Percentiles rank a stretch among this genome's conserved stretches.
These are phyloP conservation scores for Hyaloperonospora arabidopsidis DNA, from an alignment of 352 stramenopile species.

Conservation along the genomic window DNA sequence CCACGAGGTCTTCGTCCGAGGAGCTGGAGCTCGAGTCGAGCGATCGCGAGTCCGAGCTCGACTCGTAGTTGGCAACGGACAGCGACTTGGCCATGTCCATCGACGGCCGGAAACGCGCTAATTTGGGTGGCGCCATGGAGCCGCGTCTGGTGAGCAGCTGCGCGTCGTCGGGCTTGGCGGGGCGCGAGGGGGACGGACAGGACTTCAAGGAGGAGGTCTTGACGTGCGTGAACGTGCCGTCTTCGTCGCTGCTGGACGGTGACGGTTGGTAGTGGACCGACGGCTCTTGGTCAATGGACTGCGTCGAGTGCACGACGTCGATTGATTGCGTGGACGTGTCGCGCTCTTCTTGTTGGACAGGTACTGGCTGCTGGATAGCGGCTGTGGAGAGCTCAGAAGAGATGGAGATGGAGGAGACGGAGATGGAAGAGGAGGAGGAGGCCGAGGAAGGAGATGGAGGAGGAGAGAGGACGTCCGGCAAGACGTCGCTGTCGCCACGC, in stretches of 20 bases:
- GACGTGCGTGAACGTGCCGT: slow-evolving; percentile 3
- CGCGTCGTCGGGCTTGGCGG: slow-evolving; percentile 14
- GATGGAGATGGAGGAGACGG: slow-evolving; percentile 1
- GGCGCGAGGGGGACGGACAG: slow-evolving; percentile 18
- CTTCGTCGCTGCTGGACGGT: slow-evolving; percentile 13
- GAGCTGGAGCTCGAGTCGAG: slow-evolving; percentile 38
- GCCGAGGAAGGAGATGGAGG: background rate
- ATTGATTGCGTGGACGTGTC: slow-evolving; percentile 6
- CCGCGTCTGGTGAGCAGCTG: slow-evolving; percentile 19
- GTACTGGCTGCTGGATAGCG: background rate
- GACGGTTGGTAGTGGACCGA: slow-evolving; percentile 10
- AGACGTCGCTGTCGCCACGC: slow-evolving; percentile 21
- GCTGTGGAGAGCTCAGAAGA: background rate
- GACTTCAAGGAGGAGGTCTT: slow-evolving; percentile 7
- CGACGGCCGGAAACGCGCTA: slow-evolving; percentile 32
- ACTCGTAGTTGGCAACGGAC: slow-evolving; percentile 20
- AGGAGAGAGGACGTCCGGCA: background rate
- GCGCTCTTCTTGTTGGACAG: slow-evolving; percentile 11
- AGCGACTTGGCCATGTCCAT: slow-evolving; percentile 27
- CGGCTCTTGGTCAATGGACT: slow-evolving; percentile 16
- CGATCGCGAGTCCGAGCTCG: slow-evolving; percentile 35
- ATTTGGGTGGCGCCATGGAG: slow-evolving; percentile 29
- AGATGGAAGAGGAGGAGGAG: background rate
- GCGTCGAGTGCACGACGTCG: slow-evolving; percentile 18
- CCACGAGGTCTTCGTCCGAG: slow-evolving; percentile 33